Evolutionary conservation across 768 basidiomycete species (phyloP).

Genomic region (Serendipita sp.): DNA sequence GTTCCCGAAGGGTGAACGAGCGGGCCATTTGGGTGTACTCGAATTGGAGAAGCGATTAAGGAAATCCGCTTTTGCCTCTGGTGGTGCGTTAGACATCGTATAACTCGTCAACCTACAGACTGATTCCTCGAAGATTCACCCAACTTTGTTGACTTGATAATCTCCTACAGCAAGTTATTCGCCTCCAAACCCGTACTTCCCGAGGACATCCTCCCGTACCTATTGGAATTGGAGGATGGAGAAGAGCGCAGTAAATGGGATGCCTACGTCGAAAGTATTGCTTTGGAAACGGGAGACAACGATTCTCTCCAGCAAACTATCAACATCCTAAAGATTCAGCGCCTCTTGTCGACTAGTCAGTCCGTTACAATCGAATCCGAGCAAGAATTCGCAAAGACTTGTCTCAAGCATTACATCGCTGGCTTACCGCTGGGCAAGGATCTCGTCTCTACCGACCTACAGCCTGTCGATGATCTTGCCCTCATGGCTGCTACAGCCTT

Average conservation of each 20-base stretch:
- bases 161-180: conserved; percentile 53
- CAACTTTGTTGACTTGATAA: conserved; percentile 28
- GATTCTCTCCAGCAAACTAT: conserved; percentile 49
- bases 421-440: conserved; percentile 49
- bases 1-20: conserved; percentile 51
- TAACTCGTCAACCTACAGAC: background rate
- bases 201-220: conserved; percentile 65
- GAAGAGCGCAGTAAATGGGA: conserved; percentile 36
- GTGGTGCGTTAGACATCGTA: background rate
- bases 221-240: conserved; percentile 24
- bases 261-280: conserved; percentile 33
- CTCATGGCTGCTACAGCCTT: conserved; percentile 56
- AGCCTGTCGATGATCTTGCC: conserved; percentile 74
- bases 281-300: conserved; percentile 28
- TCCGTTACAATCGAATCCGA: conserved; percentile 46
- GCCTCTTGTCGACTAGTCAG: conserved; percentile 35
- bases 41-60: conserved; percentile 55
- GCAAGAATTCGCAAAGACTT: conserved; percentile 31
- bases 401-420: conserved; percentile 45
- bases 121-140: conserved; percentile 14
- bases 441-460: conserved; percentile 61
- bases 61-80: conserved; percentile 13
- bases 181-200: conserved; percentile 76
- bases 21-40: conserved; percentile 53
- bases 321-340: conserved; percentile 60